Evolutionary conservation across 2,329 filamentous ascomycete species (phyloP), one percentile per base, ranked within the genome.

Genomic region (Neonectria magnoliae): DNA sequence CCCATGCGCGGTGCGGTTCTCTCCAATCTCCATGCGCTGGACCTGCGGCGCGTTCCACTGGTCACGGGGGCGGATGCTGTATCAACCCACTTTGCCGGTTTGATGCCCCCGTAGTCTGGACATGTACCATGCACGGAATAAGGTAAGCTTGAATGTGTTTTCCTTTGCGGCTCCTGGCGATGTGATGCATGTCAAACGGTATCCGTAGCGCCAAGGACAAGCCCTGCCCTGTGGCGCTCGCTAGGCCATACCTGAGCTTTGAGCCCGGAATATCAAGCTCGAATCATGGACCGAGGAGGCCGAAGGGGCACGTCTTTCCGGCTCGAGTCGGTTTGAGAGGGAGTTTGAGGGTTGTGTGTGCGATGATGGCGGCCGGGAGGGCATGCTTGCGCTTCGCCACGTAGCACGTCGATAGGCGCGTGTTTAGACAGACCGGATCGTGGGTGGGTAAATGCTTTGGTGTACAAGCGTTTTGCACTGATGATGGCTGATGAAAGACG

Each of bases 221-320:
- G 57, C 55, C 45, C 56, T 44, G 22, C 41, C 56, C 62, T 64
- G 67, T 62, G 62, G 67, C 67, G 55, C 42, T 68, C 47, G 42
- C 58, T 68, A 68, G 65, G 41, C 56, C 50, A 62, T 68, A 41
- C 67, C 68, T 70, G 60, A 70, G 62, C 65, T 68, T 68, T 69
- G 67, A 69, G 68, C 62, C 63, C 65, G 67, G 68, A 64, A 65
- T 60, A 59, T 66, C 42, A 69, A 69, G 65, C 61, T 64, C 41
- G 60, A 57, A 55, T 58, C 25, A 33, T 29, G 57, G 57, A 41
- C 47, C 36, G 48, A 55, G 61, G 53, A 65, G 44, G 58, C 56
- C 27, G 51, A 53, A 52, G 54, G 48, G 59, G 42, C 47, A 48
- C 51, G 57, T 36, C 18, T 29, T 51, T 6, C 27, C 41, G 25